Evolutionary conservation across 345 rosid genomes (phyloP).

Genomic region (Eucalyptus leucophloia): DNA sequence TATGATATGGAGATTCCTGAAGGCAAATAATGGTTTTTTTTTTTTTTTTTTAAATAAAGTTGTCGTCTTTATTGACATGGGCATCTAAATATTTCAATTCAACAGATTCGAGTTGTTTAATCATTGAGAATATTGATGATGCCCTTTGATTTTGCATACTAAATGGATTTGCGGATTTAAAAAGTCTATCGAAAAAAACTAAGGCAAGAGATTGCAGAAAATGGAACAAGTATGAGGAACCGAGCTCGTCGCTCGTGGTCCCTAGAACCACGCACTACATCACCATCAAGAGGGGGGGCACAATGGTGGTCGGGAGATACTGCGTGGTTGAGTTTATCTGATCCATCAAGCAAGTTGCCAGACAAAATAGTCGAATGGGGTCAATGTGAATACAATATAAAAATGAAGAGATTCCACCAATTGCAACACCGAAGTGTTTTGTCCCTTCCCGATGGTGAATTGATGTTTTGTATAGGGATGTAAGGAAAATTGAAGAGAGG

Average conservation of each 20-base stretch:
- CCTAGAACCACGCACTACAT: background rate
- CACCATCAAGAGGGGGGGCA: background rate
- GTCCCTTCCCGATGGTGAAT: background rate
- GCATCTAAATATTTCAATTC: background rate
- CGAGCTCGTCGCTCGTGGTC: background rate
- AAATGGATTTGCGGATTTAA: background rate
- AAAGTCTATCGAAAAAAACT: background rate
- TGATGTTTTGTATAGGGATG: background rate
- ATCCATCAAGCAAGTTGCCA: background rate
- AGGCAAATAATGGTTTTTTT: background rate
- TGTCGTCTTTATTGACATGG: background rate
- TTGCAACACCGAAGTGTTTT: background rate
- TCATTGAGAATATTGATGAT: background rate
- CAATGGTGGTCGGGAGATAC: background rate
- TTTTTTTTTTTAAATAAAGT: too few relatives aligned
- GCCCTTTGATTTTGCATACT: background rate
- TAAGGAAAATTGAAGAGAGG: background rate
- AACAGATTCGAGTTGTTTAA: background rate
- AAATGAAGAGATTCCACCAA: background rate
- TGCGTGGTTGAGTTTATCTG: background rate
- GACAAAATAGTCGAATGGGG: background rate
- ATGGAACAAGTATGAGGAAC: background rate
- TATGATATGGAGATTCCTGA: background rate
- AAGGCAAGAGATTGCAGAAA: background rate
- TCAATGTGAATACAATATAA: background rate